Evolutionary conservation across 2,329 filamentous ascomycete species (phyloP), one percentile per base, ranked within the genome.

Genomic region (Juglanconis juglandina): DNA sequence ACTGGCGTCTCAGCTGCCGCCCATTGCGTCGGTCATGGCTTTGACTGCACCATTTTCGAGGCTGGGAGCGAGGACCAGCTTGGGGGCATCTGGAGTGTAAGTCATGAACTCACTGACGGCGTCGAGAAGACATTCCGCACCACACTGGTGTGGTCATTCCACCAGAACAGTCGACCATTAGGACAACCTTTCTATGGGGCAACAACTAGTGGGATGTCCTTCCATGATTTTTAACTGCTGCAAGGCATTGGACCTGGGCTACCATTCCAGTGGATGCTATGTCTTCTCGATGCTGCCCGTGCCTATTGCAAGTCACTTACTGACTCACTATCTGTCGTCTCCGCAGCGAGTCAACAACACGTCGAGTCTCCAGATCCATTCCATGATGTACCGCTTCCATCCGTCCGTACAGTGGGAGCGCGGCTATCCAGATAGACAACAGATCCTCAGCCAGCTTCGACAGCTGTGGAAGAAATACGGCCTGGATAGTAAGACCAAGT

Each of bases 301-400:
- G 11, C 32, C 32, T 5, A 46, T 11, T 33, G 17, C 11, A 8
- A 14, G 10, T 39, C 37, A 35, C 1, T 42, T 1, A 2, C 44
- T 59, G 64, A 51, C 50, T 17, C 47, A 24, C 24, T 24, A 24
- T 24, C 24, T 24, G 24, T 4, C n/a, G 11, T 41, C 34, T 3
- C 2, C 5, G 33, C 32, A 91, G 86, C 82, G 83, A 72, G 90
- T 95, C 46, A 94, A 95, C 76, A 90, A 89, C 55, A 93, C 90
- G 0, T 93, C 90, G 0, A 86, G 89, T 14, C 81, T 96, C 0
- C 91, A 95, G 69, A 93, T 96, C 30, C 90, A 96, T 71, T 91
- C 87, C 24, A 73, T 93, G 60, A 95, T 95, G 91, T 96, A 94
- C 72, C 85, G 91, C 30, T 96, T 96, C 71, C 90, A 94, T 66